These are phyloP conservation scores for Scheffersomyces illinoinensis DNA, from an alignment of 1,139 yeast genomes.

Conservation along the genomic window DNA sequence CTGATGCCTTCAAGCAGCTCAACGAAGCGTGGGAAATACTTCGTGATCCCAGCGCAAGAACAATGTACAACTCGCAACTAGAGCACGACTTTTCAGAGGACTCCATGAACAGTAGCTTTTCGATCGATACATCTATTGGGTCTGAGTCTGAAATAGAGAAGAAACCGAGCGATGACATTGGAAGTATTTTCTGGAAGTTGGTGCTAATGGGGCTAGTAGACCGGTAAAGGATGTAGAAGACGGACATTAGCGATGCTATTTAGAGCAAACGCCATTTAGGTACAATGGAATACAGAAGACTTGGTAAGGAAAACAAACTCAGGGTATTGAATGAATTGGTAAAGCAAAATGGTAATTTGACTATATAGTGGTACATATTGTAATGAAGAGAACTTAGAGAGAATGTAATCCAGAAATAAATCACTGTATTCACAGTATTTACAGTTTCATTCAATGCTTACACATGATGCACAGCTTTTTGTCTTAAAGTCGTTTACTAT, in stretches of 20 bases:
- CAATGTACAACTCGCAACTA: neutral
- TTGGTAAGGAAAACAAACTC: neutral
- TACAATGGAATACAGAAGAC: neutral
- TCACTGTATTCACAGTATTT: no score
- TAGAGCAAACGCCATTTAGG: neutral
- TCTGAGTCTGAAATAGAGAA: neutral
- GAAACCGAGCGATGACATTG: neutral
- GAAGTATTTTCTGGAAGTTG: neutral
- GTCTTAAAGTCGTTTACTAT: no score
- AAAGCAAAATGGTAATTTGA: neutral
- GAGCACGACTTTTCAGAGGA: neutral
- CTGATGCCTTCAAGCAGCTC: neutral
- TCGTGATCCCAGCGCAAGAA: neutral
- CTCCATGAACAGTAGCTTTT: neutral
- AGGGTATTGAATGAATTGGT: neutral
- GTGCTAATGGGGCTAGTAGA: neutral
- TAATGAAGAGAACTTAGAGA: neutral
- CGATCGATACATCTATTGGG: neutral
- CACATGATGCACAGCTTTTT: no score
- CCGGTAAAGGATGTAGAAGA: neutral
- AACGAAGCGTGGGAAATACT: neutral
- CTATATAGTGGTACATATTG: neutral
- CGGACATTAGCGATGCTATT: neutral
- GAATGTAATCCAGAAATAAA: neutral
- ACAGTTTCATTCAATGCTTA: no score